Evolutionary conservation across 257 asterid genomes (phyloP).

Genomic region (Coffea eugenioides): DNA sequence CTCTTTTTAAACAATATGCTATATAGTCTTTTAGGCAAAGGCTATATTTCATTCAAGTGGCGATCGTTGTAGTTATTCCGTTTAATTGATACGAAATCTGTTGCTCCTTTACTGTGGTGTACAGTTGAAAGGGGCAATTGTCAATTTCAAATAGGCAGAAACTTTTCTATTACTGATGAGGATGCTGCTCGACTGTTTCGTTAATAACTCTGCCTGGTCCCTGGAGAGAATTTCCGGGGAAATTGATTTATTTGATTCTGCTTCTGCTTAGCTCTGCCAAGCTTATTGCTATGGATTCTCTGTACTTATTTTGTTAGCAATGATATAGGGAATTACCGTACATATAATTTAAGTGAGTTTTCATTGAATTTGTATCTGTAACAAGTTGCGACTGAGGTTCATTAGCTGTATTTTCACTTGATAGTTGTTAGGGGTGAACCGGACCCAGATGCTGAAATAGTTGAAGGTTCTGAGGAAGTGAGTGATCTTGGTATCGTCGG

Average conservation of each 20-base stretch:
- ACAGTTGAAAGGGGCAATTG: not conserved
- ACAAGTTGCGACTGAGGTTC: not conserved
- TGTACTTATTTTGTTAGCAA: not conserved
- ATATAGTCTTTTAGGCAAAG: not conserved
- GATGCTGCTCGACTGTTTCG: not conserved
- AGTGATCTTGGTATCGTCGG: slow-evolving; percentile 82
- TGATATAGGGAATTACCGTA: no score
- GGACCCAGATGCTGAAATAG: slow-evolving; percentile 58
- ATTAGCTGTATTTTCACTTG: slow-evolving; percentile 17
- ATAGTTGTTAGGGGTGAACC: slow-evolving; percentile 73
- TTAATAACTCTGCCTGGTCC: not conserved
- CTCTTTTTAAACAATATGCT: not conserved
- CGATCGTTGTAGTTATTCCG: not conserved
- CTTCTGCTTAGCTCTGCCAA: not conserved
- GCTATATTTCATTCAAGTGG: not conserved
- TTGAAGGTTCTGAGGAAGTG: slow-evolving; percentile 52
- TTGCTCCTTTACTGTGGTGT: not conserved
- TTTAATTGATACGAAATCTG: not conserved
- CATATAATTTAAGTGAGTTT: not conserved
- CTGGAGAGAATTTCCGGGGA: not conserved
- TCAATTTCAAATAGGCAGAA: not conserved
- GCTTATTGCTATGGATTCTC: not conserved
- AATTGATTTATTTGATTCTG: not conserved
- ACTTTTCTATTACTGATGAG: not conserved
- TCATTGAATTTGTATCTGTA: not conserved